Evolutionary conservation across 305 asterid genomes (phyloP), one percentile per base, ranked within the genome.

Genomic region (Andrographis paniculata): DNA sequence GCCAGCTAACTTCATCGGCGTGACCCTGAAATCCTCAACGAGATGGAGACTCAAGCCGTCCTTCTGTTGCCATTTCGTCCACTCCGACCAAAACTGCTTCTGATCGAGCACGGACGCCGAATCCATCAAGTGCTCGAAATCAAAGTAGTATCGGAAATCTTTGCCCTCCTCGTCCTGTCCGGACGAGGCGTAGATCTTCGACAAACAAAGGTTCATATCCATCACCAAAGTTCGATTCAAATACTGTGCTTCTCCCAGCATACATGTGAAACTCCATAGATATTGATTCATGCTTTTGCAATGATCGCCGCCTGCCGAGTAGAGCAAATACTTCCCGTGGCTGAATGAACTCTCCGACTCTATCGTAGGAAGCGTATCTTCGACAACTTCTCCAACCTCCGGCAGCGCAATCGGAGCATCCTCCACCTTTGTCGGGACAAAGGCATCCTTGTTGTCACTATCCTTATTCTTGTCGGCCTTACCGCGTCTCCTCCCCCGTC

Each of bases 241-340:
- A 55, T 68, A 79, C 69, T 66, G 79, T 17, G 89, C 89, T 63
- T 79, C 89, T 9, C 82, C 89, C 45, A 79, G 55, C 10, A 79
- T 71, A 64, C 89, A 79, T 67, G 17, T 37, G 42, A 37, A 37
- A n/a, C 42, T 37, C 42, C 42, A 37, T 17, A 37, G 16, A 14
- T 37, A 62, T 68, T 76, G 84, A 33, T 65, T 60, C 89, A 79
- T 79, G 66, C 72, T 71, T 73, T 79, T 79, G 54, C 89, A 79
- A 63, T 76, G 67, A 63, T 79, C 89, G 14, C 89, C 89, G n/a
- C 89, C 72, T 14, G 69, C 73, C 33, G 69, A 42, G 45, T 79
- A 79, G 36, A 73, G 9, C 79, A 79, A 61, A 56, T 73, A 79
- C 68, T 73, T 79, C 2, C 74, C 79, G 10, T 17, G 55, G 17